Evolutionary conservation across 2,329 filamentous ascomycete genomes (phyloP).

Genomic region (Penicillium sp.): DNA sequence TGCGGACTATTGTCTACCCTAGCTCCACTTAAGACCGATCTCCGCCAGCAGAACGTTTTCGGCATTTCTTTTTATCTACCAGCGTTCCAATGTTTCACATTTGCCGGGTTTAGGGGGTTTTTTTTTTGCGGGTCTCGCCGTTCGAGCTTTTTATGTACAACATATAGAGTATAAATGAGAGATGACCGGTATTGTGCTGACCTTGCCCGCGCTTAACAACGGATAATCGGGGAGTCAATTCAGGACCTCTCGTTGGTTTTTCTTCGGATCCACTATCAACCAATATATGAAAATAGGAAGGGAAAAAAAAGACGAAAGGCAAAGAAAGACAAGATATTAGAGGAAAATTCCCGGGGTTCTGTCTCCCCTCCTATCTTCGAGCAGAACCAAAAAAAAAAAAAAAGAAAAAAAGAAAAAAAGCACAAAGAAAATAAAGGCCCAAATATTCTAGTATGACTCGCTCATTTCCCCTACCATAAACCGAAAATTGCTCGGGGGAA

Average conservation of each 20-base stretch:
- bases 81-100: constrained; percentile 24
- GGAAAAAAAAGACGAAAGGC: background rate
- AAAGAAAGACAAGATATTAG: background rate
- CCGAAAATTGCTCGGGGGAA: background rate
- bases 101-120: constrained; percentile 19
- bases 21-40: constrained; percentile 20
- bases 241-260: background rate
- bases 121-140: constrained; percentile 5
- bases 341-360: background rate
- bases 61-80: constrained; percentile 18
- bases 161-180: too few relatives aligned
- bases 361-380: background rate
- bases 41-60: constrained; percentile 21
- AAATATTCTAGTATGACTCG: background rate
- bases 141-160: background rate
- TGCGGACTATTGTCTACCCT: constrained; percentile 10
- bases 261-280: background rate
- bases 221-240: background rate
- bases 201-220: background rate
- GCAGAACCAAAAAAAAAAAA: background rate
- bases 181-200: background rate
- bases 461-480: background rate
- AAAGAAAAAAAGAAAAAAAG: too few relatives aligned
- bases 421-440: too few relatives aligned
- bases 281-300: background rate